phyloP scores from a whole-genome alignment of 805 yeast genomes.

The Yarrowia hollandica region DNA sequence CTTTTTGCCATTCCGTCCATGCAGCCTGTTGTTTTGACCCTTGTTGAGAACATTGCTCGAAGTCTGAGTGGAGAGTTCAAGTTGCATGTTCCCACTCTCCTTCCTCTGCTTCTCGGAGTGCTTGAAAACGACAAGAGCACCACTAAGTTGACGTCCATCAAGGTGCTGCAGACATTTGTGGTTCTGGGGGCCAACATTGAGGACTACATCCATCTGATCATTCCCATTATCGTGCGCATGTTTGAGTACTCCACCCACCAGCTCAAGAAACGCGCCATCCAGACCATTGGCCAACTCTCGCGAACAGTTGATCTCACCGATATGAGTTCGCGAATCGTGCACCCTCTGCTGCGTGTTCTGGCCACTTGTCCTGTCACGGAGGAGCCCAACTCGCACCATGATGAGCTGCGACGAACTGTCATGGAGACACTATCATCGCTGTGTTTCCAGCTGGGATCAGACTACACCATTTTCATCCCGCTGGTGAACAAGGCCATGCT shows the following conservation, averaged over 20 bases:
- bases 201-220: slow-evolving; percentile 79
- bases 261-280: slow-evolving; percentile 72
- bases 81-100: slow-evolving; percentile 70
- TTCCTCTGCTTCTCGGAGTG: slow-evolving; percentile 73
- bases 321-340: slow-evolving; percentile 87
- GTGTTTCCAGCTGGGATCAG: slow-evolving; percentile 76
- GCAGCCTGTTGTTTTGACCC: slow-evolving; percentile 74
- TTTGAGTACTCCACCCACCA: slow-evolving; percentile 66
- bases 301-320: slow-evolving; percentile 72
- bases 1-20: slow-evolving; percentile 63
- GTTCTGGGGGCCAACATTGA: slow-evolving; percentile 86
- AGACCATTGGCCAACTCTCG: slow-evolving; percentile 78
- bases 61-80: slow-evolving; percentile 94
- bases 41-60: slow-evolving; percentile 79
- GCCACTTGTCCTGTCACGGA: slow-evolving; percentile 36
- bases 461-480: slow-evolving; percentile 83
- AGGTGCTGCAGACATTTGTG: slow-evolving; percentile 78
- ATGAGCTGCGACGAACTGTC: slow-evolving; percentile 62
- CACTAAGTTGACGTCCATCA: slow-evolving; percentile 54
- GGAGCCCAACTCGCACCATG: slow-evolving; percentile 41
- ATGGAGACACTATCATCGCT: slow-evolving; percentile 76
- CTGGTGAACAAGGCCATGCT: slow-evolving; percentile 63
- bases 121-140: slow-evolving; percentile 59
- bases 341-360: slow-evolving; percentile 75
- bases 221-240: slow-evolving; percentile 81